These are phyloP conservation scores for Bondarzewia mesenterica DNA, from an alignment of 1,284 basidiomycete genomes.

Conservation along the genomic window DNA sequence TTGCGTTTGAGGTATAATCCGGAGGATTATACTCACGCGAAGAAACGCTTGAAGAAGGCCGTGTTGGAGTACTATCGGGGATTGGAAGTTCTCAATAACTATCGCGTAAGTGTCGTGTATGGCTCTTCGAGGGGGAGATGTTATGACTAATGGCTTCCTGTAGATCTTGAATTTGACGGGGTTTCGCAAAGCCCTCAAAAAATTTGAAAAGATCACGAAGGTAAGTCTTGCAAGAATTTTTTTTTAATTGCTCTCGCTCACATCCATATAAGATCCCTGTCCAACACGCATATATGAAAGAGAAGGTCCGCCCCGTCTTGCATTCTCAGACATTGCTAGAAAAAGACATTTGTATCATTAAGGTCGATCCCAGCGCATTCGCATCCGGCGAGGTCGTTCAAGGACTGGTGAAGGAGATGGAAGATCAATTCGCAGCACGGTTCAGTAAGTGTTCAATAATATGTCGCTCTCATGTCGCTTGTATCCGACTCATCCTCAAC, in stretches of 20 bases:
- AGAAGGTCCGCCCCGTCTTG: constrained; percentile 42
- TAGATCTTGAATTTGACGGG: constrained; percentile 85
- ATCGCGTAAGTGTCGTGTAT: constrained; percentile 51
- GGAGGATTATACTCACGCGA: constrained; percentile 76
- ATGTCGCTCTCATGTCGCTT: not conserved
- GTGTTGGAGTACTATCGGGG: constrained; percentile 81
- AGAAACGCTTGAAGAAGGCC: constrained; percentile 76
- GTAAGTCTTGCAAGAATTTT: constrained; percentile 25
- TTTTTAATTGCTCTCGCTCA: not conserved
- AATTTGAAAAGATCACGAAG: constrained; percentile 84
- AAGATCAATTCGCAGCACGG: constrained; percentile 61
- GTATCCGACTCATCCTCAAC: not conserved
- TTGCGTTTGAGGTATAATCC: constrained; percentile 37
- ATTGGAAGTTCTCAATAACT: constrained; percentile 80
- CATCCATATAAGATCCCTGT: constrained; percentile 36
- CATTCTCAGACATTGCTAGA: not conserved
- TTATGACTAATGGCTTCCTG: not conserved
- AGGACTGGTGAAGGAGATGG: constrained; percentile 65
- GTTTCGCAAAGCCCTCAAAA: constrained; percentile 88
- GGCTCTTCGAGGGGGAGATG: not conserved
- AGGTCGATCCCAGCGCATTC: constrained; percentile 60
- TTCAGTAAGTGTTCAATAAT: constrained; percentile 51
- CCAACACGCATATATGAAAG: constrained; percentile 68
- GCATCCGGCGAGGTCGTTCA: constrained; percentile 56
- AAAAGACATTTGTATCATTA: constrained; percentile 5